Base-by-base conservation (phyloP, 805 yeast species). In the Cyberlindnera lachancei region DNA sequence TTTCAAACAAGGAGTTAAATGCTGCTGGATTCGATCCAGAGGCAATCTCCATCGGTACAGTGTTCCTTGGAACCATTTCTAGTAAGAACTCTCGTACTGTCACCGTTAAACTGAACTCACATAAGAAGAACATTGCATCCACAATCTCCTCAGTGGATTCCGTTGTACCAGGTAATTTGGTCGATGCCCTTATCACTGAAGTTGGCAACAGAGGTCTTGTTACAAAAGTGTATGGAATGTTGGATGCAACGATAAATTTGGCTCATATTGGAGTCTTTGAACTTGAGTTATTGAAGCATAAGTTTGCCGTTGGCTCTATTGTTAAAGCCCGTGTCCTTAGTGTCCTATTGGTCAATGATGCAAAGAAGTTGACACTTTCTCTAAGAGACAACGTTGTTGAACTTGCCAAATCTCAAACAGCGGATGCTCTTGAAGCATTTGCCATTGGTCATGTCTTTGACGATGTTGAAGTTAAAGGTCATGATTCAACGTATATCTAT, bases 81-180 rank as follows among this genome's bases (percentile, higher is more conserved):
- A 70, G 73, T 35, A 63, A 57, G 25, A 67, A 61, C 50, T 58
- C 70, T 39, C 70, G 86, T 47, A 73, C 77, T 2, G 61, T 84
- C 18, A 75, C 77, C 3, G 66, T 79, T 40, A 70, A 68, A 42
- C 30, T 63, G 8, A 69, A 75, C 4, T 52, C 63, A 15, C 54
- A 64, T 16, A 56, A 59, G 33, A 68, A 72, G 35, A 75, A 70
- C 15, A 58, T 73, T 6, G 50, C 73, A 7, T 51, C 73, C 4
- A 61, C 80, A 6, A 76, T 81, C 26, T 67, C 86, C 2, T 75
- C 94, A 3, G 62, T 85, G 15, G 94, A 87, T 47, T 75, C 94
- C 4, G 69, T 88, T 18, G 69, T 82, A 23, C 94, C 99, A 3
- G 99, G 98, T 47, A 72, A 78, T 42, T 50, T 78, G 9, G 85